Evolutionary conservation across 371 early-diverging fungal species (phyloP).

Genomic region (Zancudomyces culisetae): DNA sequence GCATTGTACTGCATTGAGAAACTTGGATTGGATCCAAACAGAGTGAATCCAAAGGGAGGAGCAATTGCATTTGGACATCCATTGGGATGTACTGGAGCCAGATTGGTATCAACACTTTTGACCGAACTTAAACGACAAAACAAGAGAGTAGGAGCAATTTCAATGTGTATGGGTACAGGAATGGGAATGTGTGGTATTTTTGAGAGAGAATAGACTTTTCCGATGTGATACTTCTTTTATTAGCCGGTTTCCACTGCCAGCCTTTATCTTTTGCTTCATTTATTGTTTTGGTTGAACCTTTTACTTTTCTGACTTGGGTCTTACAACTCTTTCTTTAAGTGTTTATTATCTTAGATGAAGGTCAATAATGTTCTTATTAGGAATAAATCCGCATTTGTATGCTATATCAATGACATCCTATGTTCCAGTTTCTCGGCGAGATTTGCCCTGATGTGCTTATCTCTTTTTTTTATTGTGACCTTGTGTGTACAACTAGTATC

Average conservation of each 20-base stretch:
- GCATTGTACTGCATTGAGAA: constrained; percentile 77
- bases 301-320: too few species aligned
- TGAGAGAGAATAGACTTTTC: constrained; percentile 43
- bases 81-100: constrained; percentile 82
- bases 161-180: constrained; percentile 94
- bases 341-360: neutral
- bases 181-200: constrained; percentile 91
- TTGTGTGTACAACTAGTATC: too few species aligned
- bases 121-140: constrained; percentile 78
- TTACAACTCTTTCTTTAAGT: neutral
- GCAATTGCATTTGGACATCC: constrained; percentile 93
- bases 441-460: too few species aligned
- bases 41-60: constrained; percentile 96
- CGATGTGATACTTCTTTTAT: neutral
- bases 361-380: neutral
- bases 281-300: neutral
- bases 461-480: too few species aligned
- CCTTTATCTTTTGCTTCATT: neutral
- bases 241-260: neutral
- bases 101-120: constrained; percentile 86
- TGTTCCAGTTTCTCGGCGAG: too few species aligned
- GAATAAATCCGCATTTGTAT: too few species aligned
- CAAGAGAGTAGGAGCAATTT: constrained; percentile 69
- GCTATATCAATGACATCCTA: too few species aligned
- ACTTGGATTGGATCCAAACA: constrained; percentile 59